phyloP scores from a whole-genome alignment of 805 yeast genomes.

The Lipomyces orientalis region DNA sequence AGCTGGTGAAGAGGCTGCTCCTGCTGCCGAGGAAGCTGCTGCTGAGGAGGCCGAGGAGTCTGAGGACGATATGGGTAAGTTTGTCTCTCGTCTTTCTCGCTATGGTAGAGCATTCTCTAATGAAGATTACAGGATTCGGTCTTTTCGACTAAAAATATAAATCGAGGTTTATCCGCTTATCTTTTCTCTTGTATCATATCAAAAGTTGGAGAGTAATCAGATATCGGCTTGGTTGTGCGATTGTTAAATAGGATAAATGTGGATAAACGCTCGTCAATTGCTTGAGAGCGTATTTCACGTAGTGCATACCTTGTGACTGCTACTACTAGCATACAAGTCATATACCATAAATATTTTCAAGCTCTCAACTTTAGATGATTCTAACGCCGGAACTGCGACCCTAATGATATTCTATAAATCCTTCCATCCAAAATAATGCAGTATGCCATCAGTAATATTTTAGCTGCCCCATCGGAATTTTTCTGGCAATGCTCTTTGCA shows the following conservation, averaged over 20 bases:
- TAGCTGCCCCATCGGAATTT: conserved; percentile 30
- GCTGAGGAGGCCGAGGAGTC: conserved; percentile 63
- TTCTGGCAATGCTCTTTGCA: conserved; percentile 26
- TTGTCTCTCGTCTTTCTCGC: neutral
- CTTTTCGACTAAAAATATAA: conserved; percentile 78
- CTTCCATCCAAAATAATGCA: neutral
- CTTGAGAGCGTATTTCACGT: neutral
- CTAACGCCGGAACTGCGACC: neutral
- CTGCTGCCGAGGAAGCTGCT: conserved; percentile 73
- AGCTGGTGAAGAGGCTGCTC: conserved; percentile 63
- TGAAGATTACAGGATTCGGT: conserved; percentile 67
- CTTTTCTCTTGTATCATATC: neutral
- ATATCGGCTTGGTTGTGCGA: conserved; percentile 11
- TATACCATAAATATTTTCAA: neutral
- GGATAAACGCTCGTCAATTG: neutral
- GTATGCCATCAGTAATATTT: neutral
- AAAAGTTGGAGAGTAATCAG: conserved; percentile 1
- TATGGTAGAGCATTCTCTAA: neutral
- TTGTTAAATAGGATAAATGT: neutral
- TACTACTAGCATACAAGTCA: neutral
- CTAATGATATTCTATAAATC: too few relatives aligned
- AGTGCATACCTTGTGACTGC: neutral
- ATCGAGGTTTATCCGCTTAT: neutral
- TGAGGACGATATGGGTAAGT: conserved; percentile 76
- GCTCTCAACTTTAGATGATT: neutral